A percentile compares a stretch with the other conserved stretches of the same genome.
These are phyloP conservation scores for Pestalotiopsis sp. DNA, from an alignment of 2,329 filamentous ascomycete species.

Conservation along the genomic window DNA sequence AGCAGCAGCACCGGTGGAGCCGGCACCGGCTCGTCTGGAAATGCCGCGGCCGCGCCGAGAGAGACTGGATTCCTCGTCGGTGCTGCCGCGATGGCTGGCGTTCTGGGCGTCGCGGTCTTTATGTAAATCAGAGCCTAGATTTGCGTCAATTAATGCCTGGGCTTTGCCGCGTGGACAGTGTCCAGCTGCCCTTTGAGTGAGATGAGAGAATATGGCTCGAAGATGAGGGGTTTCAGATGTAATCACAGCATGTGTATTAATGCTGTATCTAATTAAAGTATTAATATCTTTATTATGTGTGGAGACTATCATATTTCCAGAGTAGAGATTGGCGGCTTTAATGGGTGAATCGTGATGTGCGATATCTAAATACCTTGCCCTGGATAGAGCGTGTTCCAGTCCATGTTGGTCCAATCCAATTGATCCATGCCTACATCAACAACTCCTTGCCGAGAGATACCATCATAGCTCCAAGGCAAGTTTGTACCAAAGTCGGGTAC, in stretches of 20 bases:
- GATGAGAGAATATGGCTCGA: no score
- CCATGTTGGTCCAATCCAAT: conserved; percentile 7
- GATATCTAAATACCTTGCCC: neutral
- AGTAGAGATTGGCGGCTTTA: neutral
- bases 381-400: neutral
- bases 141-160: no score
- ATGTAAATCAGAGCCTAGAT: neutral
- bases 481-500: neutral
- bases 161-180: no score
- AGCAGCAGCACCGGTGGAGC: neutral
- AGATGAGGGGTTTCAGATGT: neutral
- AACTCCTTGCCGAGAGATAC: neutral
- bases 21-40: neutral
- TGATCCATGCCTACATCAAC: conserved; percentile 1
- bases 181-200: no score
- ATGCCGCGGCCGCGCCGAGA: neutral
- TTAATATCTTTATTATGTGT: neutral
- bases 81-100: neutral
- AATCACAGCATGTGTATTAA: neutral
- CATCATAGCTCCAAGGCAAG: neutral
- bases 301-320: neutral
- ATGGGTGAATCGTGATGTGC: neutral
- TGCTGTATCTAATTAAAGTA: neutral
- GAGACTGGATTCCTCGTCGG: neutral
- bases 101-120: neutral